These are phyloP conservation scores for Lichtheimia hyalospora DNA, from an alignment of 371 early-diverging fungal genomes.

Conservation along the genomic window DNA sequence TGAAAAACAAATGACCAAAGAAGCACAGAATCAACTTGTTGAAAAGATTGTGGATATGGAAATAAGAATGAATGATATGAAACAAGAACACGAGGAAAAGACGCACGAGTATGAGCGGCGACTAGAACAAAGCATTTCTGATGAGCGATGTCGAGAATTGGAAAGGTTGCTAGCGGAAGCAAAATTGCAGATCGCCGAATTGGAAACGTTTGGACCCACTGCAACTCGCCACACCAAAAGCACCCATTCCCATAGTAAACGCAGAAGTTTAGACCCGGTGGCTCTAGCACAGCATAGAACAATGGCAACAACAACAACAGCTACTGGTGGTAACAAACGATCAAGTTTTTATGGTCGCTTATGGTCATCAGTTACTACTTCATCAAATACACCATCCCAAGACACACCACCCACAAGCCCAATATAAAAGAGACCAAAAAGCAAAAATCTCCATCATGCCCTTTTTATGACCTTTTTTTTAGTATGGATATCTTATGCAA, in stretches of 20 bases:
- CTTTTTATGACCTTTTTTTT: neutral
- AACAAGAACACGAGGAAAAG: constrained; percentile 7
- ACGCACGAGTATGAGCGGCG: constrained; percentile 1
- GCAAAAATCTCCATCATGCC: neutral
- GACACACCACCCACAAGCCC: constrained; percentile 27
- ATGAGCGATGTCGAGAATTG: constrained; percentile 23
- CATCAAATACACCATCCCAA: constrained; percentile 4
- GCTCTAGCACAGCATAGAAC: constrained; percentile 1
- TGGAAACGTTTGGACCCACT: constrained; percentile 21
- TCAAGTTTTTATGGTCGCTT: constrained; percentile 24
- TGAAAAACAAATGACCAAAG: constrained; percentile 41
- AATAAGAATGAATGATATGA: constrained; percentile 31
- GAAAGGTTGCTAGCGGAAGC: constrained; percentile 31
- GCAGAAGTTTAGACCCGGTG: constrained; percentile 7
- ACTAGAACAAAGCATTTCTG: constrained; percentile 1
- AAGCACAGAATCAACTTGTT: constrained; percentile 37
- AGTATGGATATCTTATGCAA: neutral
- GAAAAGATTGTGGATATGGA: constrained; percentile 42
- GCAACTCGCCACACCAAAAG: neutral
- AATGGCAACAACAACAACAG: neutral
- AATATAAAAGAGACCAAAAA: neutral
- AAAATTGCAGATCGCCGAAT: constrained; percentile 25
- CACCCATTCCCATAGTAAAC: constrained; percentile 5
- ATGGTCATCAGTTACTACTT: constrained; percentile 15
- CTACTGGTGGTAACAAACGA: constrained; percentile 9